Evolutionary conservation across 2,329 filamentous ascomycete species (phyloP).

Genomic region (Exophiala mesophila): DNA sequence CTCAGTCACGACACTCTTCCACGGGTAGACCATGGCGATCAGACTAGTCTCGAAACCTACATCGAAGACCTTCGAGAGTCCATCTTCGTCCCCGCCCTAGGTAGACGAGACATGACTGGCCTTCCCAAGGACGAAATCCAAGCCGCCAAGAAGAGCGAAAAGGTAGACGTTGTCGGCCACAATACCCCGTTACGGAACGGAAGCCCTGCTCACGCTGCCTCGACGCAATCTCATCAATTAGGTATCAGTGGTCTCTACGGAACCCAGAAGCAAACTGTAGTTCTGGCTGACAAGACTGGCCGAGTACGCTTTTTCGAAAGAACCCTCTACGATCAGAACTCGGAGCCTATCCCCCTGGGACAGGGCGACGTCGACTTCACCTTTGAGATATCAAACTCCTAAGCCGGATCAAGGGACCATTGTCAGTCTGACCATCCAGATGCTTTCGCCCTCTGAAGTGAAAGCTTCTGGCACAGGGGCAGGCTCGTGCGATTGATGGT

Average conservation of each 20-base stretch:
- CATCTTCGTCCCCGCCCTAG: constrained; percentile 57
- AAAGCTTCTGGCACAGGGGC: too few relatives aligned
- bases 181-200: constrained; percentile 26
- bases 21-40: constrained; percentile 30
- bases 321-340: constrained; percentile 54
- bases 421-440: too few relatives aligned
- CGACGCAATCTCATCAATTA: constrained; percentile 25
- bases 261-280: constrained; percentile 60
- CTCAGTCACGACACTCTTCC: constrained; percentile 54
- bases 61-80: constrained; percentile 53
- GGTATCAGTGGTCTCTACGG: constrained; percentile 53
- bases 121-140: constrained; percentile 37
- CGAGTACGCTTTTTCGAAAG: constrained; percentile 58
- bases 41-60: constrained; percentile 51
- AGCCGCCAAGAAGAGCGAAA: constrained; percentile 29
- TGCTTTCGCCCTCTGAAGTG: too few relatives aligned
- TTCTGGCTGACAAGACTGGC: constrained; percentile 53
- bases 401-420: too few relatives aligned
- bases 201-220: constrained; percentile 6
- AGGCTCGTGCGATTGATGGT: too few relatives aligned
- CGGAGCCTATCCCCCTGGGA: constrained; percentile 41
- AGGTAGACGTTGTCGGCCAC: constrained; percentile 26
- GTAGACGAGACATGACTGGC: constrained; percentile 38
- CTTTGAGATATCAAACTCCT: too few relatives aligned
- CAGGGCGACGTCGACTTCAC: constrained; percentile 45